These are phyloP conservation scores for Salix udensis DNA, from an alignment of 345 rosid species.

Conservation along the genomic window DNA sequence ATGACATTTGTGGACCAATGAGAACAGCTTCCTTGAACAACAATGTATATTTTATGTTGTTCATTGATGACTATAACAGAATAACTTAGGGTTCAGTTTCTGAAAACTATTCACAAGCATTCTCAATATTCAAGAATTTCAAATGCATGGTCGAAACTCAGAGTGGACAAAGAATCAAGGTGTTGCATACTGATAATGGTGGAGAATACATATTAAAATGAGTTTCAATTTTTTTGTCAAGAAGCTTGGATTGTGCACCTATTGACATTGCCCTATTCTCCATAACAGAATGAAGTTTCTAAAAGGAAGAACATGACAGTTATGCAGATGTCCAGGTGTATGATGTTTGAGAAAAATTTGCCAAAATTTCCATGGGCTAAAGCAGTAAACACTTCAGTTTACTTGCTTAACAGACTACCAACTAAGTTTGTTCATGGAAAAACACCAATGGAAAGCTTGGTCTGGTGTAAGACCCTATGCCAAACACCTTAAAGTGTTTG, in stretches of 20 bases:
- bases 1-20: conserved; percentile 5
- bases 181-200: background rate
- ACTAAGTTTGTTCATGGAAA: background rate
- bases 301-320: background rate
- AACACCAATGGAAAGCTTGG: background rate
- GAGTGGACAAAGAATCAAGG: background rate
- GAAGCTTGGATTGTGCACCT: background rate
- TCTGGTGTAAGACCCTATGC: background rate
- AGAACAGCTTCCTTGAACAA: background rate
- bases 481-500: background rate
- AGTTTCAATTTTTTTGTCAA: background rate
- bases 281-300: background rate
- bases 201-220: background rate
- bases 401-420: background rate
- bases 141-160: background rate
- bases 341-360: background rate
- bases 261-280: background rate
- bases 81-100: background rate
- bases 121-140: background rate
- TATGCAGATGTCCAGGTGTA: background rate
- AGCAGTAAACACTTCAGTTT: background rate
- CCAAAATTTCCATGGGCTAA: background rate
- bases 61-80: background rate
- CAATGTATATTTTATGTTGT: background rate
- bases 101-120: background rate